phyloP scores from a whole-genome alignment of 371 early-diverging fungal genomes.

The Mucor lusitanicus region DNA sequence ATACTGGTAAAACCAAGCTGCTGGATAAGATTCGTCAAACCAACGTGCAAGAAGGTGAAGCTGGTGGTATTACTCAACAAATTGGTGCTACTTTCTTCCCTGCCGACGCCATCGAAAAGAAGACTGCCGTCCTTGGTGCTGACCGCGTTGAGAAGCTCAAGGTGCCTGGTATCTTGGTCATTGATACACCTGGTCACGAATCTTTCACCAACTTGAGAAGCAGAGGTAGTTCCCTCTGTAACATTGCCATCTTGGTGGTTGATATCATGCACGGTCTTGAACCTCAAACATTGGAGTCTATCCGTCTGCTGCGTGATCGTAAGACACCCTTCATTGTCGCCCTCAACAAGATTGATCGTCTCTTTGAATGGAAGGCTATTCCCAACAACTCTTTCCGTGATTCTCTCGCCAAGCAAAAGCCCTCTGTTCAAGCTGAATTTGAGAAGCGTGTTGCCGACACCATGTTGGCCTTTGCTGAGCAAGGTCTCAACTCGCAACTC shows the following conservation, averaged over 20 bases:
- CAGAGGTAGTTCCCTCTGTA: constrained; percentile 99
- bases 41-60: constrained; percentile 99
- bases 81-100: constrained; percentile 99
- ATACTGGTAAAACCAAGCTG: constrained; percentile 99
- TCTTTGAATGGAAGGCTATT: constrained; percentile 94
- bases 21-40: constrained; percentile 99
- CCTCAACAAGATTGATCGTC: constrained; percentile 99
- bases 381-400: constrained; percentile 85
- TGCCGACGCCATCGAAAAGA: constrained; percentile 87
- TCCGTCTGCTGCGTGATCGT: constrained; percentile 90
- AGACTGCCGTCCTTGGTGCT: constrained; percentile 79
- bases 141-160: constrained; percentile 59
- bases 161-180: constrained; percentile 98
- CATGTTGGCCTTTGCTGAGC: constrained; percentile 94
- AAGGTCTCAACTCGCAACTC: constrained; percentile 95
- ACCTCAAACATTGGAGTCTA: constrained; percentile 98
- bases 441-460: constrained; percentile 82
- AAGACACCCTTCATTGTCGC: constrained; percentile 99
- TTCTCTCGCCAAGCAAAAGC: constrained; percentile 80
- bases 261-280: constrained; percentile 99
- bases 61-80: constrained; percentile 99
- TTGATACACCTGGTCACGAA: constrained; percentile 99
- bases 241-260: constrained; percentile 99
- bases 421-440: constrained; percentile 87
- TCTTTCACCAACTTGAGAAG: constrained; percentile 99